A percentile compares a stretch with the other conserved stretches of the same genome.
phyloP scores from a whole-genome alignment of 495 filamentous ascomycete species.

The Aspergillus ellipticus region DNA sequence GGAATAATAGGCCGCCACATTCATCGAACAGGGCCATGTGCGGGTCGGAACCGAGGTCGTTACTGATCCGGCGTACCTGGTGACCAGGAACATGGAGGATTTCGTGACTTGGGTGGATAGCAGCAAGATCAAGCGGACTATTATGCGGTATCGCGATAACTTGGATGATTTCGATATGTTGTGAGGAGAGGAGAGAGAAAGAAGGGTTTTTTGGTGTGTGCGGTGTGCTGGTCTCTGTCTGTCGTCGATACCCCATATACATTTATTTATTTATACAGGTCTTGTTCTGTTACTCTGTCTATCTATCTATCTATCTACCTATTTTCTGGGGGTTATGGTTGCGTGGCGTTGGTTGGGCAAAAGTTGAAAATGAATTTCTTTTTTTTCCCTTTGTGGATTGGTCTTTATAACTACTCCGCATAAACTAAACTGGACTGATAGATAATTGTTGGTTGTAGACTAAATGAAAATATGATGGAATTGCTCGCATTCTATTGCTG shows the following conservation, averaged over 20 bases:
- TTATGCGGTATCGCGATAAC: conserved; percentile 90
- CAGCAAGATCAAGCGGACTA: conserved; percentile 94
- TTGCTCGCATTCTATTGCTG: too few relatives aligned
- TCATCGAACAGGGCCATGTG: conserved; percentile 95
- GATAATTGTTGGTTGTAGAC: too few relatives aligned
- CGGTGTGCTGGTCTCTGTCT: conserved; percentile 4
- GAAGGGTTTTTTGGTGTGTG: too few relatives aligned
- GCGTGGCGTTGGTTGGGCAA: too few relatives aligned
- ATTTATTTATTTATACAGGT: not conserved
- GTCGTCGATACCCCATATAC: conserved; percentile 3
- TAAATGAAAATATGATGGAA: too few relatives aligned
- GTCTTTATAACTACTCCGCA: too few relatives aligned
- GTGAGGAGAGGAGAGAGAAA: conserved; percentile 30
- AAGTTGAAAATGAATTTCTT: too few relatives aligned
- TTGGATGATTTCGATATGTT: conserved; percentile 95
- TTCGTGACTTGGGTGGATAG: conserved; percentile 96
- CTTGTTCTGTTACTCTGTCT: not conserved
- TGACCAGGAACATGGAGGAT: conserved; percentile 80
- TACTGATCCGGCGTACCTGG: conserved; percentile 63
- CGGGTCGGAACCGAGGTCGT: conserved; percentile 88
- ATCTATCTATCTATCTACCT: too few relatives aligned
- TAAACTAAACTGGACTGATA: too few relatives aligned
- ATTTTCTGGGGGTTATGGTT: too few relatives aligned
- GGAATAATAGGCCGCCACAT: conserved; percentile 56
- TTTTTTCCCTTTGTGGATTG: too few relatives aligned